Percentiles rank a stretch among this genome's conserved stretches.
phyloP scores from a whole-genome alignment of 225 moss, liverwort and hornwort genomes.

The Antitrichia curtipendula region DNA sequence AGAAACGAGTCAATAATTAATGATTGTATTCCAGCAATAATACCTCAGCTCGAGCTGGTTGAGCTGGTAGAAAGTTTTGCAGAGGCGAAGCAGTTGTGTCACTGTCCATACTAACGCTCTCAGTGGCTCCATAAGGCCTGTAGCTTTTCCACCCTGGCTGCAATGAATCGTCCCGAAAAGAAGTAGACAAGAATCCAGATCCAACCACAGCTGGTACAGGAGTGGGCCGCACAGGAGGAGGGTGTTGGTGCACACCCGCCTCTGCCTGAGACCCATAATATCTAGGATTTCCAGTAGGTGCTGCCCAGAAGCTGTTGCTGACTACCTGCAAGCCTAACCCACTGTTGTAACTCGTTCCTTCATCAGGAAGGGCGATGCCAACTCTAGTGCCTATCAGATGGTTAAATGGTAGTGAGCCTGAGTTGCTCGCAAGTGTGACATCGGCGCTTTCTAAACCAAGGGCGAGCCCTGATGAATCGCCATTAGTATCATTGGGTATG shows the following conservation, averaged over 20 bases:
- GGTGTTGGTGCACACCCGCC: constrained; percentile 33
- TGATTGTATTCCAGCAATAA: neutral
- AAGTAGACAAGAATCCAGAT: constrained; percentile 45
- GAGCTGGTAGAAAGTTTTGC: constrained; percentile 73
- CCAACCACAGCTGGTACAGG: constrained; percentile 66
- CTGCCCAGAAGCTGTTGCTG: constrained; percentile 34
- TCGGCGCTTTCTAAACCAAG: constrained; percentile 54
- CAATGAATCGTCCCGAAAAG: constrained; percentile 51
- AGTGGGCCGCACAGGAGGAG: constrained; percentile 79
- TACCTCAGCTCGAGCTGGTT: constrained; percentile 81
- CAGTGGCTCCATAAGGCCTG: constrained; percentile 54
- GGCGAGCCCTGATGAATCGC: constrained; percentile 43
- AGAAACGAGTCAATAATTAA: neutral
- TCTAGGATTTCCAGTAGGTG: constrained; percentile 28
- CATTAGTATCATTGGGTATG: constrained; percentile 28
- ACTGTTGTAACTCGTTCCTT: constrained; percentile 31
- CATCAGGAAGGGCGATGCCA: constrained; percentile 22
- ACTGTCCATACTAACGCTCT: constrained; percentile 59
- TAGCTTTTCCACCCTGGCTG: constrained; percentile 55
- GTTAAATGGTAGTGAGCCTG: constrained; percentile 32
- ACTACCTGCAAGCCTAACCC: constrained; percentile 49
- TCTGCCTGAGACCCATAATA: constrained; percentile 38
- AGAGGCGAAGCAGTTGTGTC: constrained; percentile 71
- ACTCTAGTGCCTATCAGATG: constrained; percentile 24
- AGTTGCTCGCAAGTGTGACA: constrained; percentile 28